phyloP scores from a whole-genome alignment of 1,284 basidiomycete species.

The Leccinum griseonigrum region DNA sequence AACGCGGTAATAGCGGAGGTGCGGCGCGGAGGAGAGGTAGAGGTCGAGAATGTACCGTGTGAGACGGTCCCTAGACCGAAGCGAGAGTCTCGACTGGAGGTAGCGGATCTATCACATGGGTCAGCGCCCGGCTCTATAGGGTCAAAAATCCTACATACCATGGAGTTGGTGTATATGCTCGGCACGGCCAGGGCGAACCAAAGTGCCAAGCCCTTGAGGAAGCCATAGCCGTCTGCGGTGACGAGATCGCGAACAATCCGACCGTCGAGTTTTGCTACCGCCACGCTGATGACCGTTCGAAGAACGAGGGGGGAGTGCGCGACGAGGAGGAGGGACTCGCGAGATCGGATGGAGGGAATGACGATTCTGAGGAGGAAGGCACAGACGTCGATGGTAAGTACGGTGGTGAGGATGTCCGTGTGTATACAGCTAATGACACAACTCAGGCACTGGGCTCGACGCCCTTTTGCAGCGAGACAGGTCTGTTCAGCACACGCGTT shows the following conservation, averaged over 20 bases:
- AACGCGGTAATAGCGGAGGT: slow-evolving; percentile 71
- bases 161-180: neutral
- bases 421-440: too few species aligned
- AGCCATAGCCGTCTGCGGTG: neutral
- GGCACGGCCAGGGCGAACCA: neutral
- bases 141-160: slow-evolving; percentile 18
- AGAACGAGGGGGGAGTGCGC: slow-evolving; percentile 84
- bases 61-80: slow-evolving; percentile 82
- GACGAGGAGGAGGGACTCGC: slow-evolving; percentile 75
- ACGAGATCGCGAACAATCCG: slow-evolving; percentile 11
- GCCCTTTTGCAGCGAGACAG: too few species aligned
- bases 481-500: too few species aligned
- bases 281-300: slow-evolving; percentile 83
- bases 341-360: slow-evolving; percentile 52
- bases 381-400: too few species aligned
- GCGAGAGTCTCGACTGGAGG: slow-evolving; percentile 86
- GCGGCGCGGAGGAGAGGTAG: slow-evolving; percentile 75
- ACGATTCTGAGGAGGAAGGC: too few species aligned
- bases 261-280: slow-evolving; percentile 89
- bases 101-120: slow-evolving; percentile 36
- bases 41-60: slow-evolving; percentile 93
- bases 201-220: neutral
- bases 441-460: too few species aligned
- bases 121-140: neutral
- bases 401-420: too few species aligned